A percentile compares a stretch with the other conserved stretches of the same genome.
Conservation (phyloP, 345 rosid species). For the Raphanus sativus region DNA sequence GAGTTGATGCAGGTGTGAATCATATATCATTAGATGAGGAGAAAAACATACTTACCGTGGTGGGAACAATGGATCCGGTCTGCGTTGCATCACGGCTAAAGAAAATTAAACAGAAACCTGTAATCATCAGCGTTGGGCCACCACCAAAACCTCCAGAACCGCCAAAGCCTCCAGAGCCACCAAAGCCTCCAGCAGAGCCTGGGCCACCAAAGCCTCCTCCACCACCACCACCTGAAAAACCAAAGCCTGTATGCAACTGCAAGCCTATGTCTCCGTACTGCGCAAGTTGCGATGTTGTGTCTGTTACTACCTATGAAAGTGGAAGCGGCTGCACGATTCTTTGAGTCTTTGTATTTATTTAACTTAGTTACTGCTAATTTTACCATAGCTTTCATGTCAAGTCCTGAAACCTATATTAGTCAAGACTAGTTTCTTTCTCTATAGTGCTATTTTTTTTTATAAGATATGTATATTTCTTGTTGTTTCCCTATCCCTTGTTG, state of each 20-base stretch:
- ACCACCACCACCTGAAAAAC: constrained; percentile 2
- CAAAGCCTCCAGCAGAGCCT: neutral
- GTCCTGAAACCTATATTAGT: constrained; percentile 2
- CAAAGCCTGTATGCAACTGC: constrained; percentile 30
- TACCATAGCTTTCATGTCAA: constrained; percentile 19
- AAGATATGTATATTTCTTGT: constrained; percentile 12
- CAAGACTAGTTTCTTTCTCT: neutral
- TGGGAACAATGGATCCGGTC: constrained; percentile 42
- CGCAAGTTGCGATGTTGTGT: constrained; percentile 35
- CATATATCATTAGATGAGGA: constrained; percentile 29
- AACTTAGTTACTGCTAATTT: neutral
- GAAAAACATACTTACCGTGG: constrained; percentile 33
- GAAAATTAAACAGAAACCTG: constrained; percentile 42
- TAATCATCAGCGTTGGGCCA: constrained; percentile 38
- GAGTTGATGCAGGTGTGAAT: constrained; percentile 35
- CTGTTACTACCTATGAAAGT: constrained; percentile 36
- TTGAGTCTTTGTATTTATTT: constrained; percentile 12
- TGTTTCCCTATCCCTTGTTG: constrained; percentile 17
- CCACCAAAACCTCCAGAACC: constrained; percentile 36
- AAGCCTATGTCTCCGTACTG: constrained; percentile 22
- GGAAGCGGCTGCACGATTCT: constrained; percentile 40
- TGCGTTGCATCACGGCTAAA: constrained; percentile 27
- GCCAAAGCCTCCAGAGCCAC: neutral
- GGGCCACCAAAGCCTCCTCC: constrained; percentile 1
- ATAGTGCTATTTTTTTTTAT: neutral